phyloP scores from a whole-genome alignment of 2,329 filamentous ascomycete genomes.

The Cercospora zeae-maydis region DNA sequence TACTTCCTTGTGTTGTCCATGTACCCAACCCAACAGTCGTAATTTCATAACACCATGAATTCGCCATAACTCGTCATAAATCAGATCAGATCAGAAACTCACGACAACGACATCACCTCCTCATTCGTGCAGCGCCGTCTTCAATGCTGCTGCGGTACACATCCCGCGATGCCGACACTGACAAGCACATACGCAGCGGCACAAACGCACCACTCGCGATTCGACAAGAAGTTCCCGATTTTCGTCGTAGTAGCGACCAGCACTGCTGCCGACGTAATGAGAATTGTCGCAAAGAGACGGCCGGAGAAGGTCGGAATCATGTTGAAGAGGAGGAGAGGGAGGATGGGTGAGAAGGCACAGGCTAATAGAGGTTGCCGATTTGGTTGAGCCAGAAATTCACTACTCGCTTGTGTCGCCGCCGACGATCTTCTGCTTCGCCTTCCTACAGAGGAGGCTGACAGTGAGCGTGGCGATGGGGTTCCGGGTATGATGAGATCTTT shows the following conservation, averaged over 20 bases:
- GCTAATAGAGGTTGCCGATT: neutral
- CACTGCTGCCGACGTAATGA: slow-evolving; percentile 39
- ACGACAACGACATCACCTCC: neutral
- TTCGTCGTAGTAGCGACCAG: slow-evolving; percentile 35
- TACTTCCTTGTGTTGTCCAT: neutral
- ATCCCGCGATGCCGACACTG: slow-evolving; percentile 37
- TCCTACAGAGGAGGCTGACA: neutral
- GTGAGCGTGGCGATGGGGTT: neutral
- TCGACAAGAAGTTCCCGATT: slow-evolving; percentile 37
- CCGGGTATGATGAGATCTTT: slow-evolving; percentile 52
- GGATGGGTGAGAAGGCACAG: slow-evolving; percentile 35
- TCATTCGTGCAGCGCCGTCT: neutral
- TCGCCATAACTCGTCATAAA: neutral
- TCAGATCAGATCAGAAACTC: neutral
- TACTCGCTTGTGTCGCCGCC: neutral
- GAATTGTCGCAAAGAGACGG: slow-evolving; percentile 39
- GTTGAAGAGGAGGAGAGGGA: slow-evolving; percentile 43
- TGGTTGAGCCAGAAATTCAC: neutral
- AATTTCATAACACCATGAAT: neutral
- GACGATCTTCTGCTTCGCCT: neutral
- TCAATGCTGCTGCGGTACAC: slow-evolving; percentile 20
- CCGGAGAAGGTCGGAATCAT: slow-evolving; percentile 43
- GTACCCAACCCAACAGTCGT: neutral
- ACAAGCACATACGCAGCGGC: slow-evolving; percentile 41
- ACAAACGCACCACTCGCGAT: slow-evolving; percentile 40